A percentile compares a stretch with the other conserved stretches of the same genome.
Evolutionary conservation across 1,284 basidiomycete species (phyloP).

Genomic region (Ceratobasidium sp.): DNA sequence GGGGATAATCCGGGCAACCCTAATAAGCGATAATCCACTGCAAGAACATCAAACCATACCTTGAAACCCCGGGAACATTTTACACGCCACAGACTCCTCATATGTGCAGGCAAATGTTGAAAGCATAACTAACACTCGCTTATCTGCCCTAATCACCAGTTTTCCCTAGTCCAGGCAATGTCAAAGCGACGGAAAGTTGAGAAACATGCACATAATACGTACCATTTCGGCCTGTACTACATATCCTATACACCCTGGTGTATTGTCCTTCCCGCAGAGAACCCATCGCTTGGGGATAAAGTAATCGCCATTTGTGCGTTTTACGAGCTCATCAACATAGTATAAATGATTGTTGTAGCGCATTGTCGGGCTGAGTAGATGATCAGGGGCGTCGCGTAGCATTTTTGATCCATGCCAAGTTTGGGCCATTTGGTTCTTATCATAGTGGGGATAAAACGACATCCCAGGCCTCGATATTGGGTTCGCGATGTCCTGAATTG

Average conservation of each 20-base stretch:
- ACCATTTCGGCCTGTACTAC: background rate
- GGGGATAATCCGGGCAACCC: background rate
- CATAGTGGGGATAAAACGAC: constrained; percentile 17
- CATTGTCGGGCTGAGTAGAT: background rate
- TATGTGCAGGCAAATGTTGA: background rate
- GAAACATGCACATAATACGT: background rate
- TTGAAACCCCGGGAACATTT: background rate
- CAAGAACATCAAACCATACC: background rate
- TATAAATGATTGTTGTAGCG: background rate
- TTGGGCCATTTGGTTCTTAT: background rate
- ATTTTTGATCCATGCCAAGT: constrained; percentile 15
- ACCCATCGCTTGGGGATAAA: constrained; percentile 10
- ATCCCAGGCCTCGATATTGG: constrained; percentile 26
- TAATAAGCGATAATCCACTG: too few species aligned
- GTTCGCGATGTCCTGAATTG: constrained; percentile 34
- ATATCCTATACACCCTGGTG: constrained; percentile 18
- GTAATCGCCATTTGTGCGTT: background rate
- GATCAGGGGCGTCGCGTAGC: constrained; percentile 1
- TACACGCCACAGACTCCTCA: background rate
- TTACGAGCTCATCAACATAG: constrained; percentile 12
- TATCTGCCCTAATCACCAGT: background rate
- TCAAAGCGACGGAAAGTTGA: background rate
- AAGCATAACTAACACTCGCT: background rate
- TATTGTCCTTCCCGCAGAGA: background rate
- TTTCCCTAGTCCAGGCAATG: background rate